phyloP scores from a whole-genome alignment of 2,329 filamentous ascomycete genomes.

The Colletotrichum horii region DNA sequence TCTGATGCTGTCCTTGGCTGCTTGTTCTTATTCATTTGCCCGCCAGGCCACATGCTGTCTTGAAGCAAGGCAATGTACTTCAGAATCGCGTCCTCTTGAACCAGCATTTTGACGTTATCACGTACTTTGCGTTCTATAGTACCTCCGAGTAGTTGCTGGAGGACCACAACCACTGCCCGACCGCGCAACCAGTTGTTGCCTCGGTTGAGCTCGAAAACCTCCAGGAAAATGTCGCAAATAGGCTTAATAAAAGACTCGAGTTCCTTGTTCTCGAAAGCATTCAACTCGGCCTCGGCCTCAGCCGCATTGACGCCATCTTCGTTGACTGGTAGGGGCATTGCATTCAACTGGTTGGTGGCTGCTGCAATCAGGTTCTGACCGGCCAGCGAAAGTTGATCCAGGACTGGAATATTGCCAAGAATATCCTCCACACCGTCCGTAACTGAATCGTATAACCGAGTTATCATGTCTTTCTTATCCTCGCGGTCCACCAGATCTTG shows the following conservation, averaged over 20 bases:
- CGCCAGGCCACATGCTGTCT: conserved; percentile 83
- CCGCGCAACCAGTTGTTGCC: conserved; percentile 98
- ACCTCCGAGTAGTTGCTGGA: conserved; percentile 93
- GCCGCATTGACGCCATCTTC: conserved; percentile 59
- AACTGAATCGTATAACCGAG: conserved; percentile 93
- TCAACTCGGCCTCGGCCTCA: conserved; percentile 92
- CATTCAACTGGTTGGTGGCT: conserved; percentile 68
- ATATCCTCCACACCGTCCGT: conserved; percentile 99
- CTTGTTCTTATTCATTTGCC: conserved; percentile 54
- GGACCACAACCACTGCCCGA: conserved; percentile 91
- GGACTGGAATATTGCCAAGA: conserved; percentile 90
- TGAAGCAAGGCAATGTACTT: conserved; percentile 77
- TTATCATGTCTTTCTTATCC: conserved; percentile 86
- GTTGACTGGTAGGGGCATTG: conserved; percentile 55
- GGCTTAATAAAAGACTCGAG: conserved; percentile 96
- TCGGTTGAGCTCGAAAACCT: conserved; percentile 91
- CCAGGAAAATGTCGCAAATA: conserved; percentile 96
- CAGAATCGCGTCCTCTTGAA: conserved; percentile 80
- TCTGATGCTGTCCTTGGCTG: conserved; percentile 70
- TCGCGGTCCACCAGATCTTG: conserved; percentile 63
- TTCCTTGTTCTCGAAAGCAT: conserved; percentile 89
- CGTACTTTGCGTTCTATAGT: conserved; percentile 96
- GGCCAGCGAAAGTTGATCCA: conserved; percentile 91
- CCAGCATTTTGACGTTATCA: conserved; percentile 76
- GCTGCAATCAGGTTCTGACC: conserved; percentile 90